Percentiles rank a stretch among this genome's conserved stretches.
phyloP scores from a whole-genome alignment of 768 basidiomycete genomes.

The Sutorius australiensis region DNA sequence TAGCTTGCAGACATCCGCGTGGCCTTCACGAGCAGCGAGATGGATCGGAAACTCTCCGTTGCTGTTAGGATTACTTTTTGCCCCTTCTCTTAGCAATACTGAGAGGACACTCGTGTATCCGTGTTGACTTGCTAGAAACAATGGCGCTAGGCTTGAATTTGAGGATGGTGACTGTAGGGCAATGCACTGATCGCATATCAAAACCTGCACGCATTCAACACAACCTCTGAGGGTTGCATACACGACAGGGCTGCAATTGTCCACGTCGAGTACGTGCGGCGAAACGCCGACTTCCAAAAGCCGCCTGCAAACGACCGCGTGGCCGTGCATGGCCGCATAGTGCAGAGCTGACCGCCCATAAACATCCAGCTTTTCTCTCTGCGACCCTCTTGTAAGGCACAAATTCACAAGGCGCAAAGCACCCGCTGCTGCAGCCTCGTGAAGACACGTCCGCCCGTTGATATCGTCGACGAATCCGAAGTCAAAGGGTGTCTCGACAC shows the following conservation, averaged over 20 bases:
- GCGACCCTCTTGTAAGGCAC: constrained; percentile 70
- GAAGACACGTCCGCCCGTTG: constrained; percentile 90
- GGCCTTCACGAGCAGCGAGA: constrained; percentile 90
- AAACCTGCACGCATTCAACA: constrained; percentile 76
- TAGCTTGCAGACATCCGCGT: constrained; percentile 75
- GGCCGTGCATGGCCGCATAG: constrained; percentile 94
- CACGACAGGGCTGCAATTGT: constrained; percentile 91
- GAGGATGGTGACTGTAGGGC: constrained; percentile 54
- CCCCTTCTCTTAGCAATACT: constrained; percentile 73
- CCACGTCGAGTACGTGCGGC: constrained; percentile 76
- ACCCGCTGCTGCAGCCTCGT: constrained; percentile 89
- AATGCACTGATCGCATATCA: constrained; percentile 71
- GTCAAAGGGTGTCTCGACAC: constrained; percentile 70
- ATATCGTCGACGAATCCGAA: constrained; percentile 95
- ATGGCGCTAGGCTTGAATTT: constrained; percentile 72
- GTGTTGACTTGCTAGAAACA: constrained; percentile 87
- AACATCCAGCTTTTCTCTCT: constrained; percentile 73
- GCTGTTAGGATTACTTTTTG: constrained; percentile 76
- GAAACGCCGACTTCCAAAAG: constrained; percentile 68
- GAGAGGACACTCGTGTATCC: constrained; percentile 83
- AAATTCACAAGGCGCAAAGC: constrained; percentile 70
- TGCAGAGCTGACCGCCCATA: constrained; percentile 94
- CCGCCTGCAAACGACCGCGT: constrained; percentile 67
- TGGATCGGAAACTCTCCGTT: constrained; percentile 98
- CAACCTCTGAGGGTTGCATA: constrained; percentile 89